These are phyloP conservation scores for Neurospora sp. DNA, from an alignment of 495 filamentous ascomycete species.

Conservation along the genomic window DNA sequence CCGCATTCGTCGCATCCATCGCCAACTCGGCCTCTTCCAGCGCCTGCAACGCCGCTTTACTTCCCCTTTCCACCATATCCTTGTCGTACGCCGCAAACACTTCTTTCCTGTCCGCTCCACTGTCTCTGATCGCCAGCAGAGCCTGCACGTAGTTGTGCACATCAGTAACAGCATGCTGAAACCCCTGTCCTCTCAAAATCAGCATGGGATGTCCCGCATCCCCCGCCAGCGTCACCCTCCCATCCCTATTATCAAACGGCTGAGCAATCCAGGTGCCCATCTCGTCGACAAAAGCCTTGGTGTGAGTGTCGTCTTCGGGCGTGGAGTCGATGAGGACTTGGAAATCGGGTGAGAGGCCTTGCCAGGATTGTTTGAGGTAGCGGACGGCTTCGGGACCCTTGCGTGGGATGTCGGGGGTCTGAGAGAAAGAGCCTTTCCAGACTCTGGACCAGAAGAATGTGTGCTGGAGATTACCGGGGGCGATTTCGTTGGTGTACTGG, in stretches of 20 bases:
- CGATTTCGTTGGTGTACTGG: constrained; percentile 9
- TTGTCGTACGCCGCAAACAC: constrained; percentile 30
- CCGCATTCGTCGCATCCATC: constrained; percentile 9
- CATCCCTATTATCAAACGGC: constrained; percentile 38
- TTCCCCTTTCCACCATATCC: constrained; percentile 38
- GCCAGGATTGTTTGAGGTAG: constrained; percentile 28
- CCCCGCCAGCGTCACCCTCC: constrained; percentile 42
- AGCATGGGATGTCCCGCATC: constrained; percentile 54
- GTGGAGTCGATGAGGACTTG: constrained; percentile 32
- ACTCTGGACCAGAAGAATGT: constrained; percentile 25
- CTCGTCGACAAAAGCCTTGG: constrained; percentile 11
- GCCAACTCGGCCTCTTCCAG: constrained; percentile 12
- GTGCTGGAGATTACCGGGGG: background rate
- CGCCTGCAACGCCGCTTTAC: constrained; percentile 30
- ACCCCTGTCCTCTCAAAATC: constrained; percentile 2
- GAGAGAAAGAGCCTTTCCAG: constrained; percentile 16
- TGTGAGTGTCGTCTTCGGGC: constrained; percentile 21
- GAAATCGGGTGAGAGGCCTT: constrained; percentile 28
- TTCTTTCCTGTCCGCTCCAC: constrained; percentile 11
- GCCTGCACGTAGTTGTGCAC: constrained; percentile 24
- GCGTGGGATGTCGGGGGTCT: constrained; percentile 2
- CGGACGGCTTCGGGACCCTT: constrained; percentile 21
- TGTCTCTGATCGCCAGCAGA: constrained; percentile 7
- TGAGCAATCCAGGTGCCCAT: constrained; percentile 28
- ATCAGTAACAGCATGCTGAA: constrained; percentile 31